Conservation (phyloP, 495 filamentous ascomycete genomes). For the Penicillium paradoxum region DNA sequence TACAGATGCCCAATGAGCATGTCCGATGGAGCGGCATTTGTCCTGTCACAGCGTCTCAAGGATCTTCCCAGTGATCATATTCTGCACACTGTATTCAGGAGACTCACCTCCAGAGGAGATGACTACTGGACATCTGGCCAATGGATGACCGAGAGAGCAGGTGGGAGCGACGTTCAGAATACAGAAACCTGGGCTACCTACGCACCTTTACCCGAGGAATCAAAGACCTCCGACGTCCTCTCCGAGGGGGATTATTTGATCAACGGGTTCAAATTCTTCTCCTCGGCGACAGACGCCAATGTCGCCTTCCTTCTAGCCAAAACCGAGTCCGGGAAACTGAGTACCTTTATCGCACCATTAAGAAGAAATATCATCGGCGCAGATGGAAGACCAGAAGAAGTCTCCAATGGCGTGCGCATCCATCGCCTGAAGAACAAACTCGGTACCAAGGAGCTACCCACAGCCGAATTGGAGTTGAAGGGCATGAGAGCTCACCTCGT, state of each 20-base stretch:
- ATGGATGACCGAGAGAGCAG: constrained; percentile 81
- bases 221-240: too few species aligned
- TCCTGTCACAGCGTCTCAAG: constrained; percentile 50
- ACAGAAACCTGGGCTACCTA: constrained; percentile 61
- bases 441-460: constrained; percentile 63
- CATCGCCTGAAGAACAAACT: constrained; percentile 66
- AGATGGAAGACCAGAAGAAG: constrained; percentile 18
- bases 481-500: constrained; percentile 60
- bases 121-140: constrained; percentile 72
- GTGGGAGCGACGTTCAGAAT: constrained; percentile 66
- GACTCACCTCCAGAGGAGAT: constrained; percentile 53
- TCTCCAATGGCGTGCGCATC: constrained; percentile 60
- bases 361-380: constrained; percentile 17
- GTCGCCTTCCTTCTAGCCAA: constrained; percentile 66
- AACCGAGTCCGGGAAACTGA: constrained; percentile 51
- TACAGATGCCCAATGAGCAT: constrained; percentile 65
- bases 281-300: constrained; percentile 65
- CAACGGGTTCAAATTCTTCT: constrained; percentile 74
- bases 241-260: constrained; percentile 22
- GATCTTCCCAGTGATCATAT: constrained; percentile 28
- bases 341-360: constrained; percentile 64
- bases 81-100: constrained; percentile 45
- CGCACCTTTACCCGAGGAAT: constrained; percentile 10
- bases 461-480: constrained; percentile 62
- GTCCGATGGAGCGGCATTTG: constrained; percentile 63